These are phyloP conservation scores for Periconia sp. DNA, from an alignment of 2,329 filamentous ascomycete species.

Conservation along the genomic window DNA sequence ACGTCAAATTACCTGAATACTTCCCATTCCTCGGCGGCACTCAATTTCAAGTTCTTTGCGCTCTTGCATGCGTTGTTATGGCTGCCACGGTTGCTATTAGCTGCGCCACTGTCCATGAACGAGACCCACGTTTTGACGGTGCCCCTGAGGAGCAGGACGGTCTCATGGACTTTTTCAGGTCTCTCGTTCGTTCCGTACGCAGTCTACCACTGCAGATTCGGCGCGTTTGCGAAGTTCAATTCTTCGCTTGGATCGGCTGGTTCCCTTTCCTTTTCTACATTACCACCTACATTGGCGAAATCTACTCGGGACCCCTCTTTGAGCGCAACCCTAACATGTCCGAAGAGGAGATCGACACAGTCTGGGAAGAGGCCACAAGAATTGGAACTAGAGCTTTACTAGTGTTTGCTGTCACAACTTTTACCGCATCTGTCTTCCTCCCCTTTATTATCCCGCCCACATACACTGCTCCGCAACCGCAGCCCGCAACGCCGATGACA, in stretches of 20 bases:
- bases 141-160: conserved; percentile 67
- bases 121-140: conserved; percentile 77
- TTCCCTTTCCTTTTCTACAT: conserved; percentile 96
- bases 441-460: conserved; percentile 86
- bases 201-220: conserved; percentile 81
- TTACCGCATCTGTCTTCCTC: conserved; percentile 79
- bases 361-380: conserved; percentile 85
- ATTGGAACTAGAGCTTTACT: conserved; percentile 89
- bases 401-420: conserved; percentile 84
- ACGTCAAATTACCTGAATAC: conserved; percentile 75
- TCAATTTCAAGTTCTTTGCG: conserved; percentile 92
- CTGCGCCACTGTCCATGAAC: conserved; percentile 72
- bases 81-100: conserved; percentile 73
- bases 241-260: conserved; percentile 90
- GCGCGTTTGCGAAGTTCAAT: conserved; percentile 70
- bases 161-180: conserved; percentile 78
- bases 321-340: conserved; percentile 78
- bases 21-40: conserved; percentile 83
- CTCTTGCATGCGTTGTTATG: conserved; percentile 79
- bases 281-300: conserved; percentile 90
- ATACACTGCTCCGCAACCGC: conserved; percentile 60
- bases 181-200: conserved; percentile 77
- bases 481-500: conserved; percentile 50
- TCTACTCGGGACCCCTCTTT: conserved; percentile 86
- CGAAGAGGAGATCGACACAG: conserved; percentile 73